Evolutionary conservation across 169 alveolate species (phyloP).

Genomic region (Plasmodium billcollinsi): DNA sequence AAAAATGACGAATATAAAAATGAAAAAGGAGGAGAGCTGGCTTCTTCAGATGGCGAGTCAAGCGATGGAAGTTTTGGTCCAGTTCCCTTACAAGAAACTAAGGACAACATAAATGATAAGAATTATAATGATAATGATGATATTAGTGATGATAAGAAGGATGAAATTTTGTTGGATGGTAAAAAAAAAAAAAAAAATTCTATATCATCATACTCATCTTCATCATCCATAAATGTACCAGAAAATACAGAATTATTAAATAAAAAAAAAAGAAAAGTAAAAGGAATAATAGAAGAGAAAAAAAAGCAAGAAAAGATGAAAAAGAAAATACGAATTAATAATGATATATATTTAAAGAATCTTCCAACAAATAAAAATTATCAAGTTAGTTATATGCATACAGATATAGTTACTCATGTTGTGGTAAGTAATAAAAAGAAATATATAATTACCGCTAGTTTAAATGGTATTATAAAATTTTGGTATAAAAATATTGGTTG

Average conservation of each 20-base stretch:
- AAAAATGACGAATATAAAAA: not conserved
- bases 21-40: not conserved
- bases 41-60: constrained; percentile 42
- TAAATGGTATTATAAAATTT: constrained; percentile 97
- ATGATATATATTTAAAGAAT: constrained; percentile 84
- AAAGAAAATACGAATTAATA: constrained; percentile 73
- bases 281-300: not conserved
- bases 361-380: constrained; percentile 90
- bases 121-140: not conserved
- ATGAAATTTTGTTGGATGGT: not conserved
- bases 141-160: not conserved
- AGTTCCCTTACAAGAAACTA: constrained; percentile 26
- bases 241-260: too few species aligned
- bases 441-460: constrained; percentile 94
- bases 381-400: constrained; percentile 93
- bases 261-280: not conserved
- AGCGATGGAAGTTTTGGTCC: constrained; percentile 75
- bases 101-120: not conserved
- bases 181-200: constrained; percentile 4
- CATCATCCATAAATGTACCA: too few species aligned
- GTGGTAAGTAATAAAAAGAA: constrained; percentile 90
- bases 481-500: constrained; percentile 96
- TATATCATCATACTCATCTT: too few species aligned
- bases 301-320: not conserved
- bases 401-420: constrained; percentile 89